A percentile compares a stretch with the other conserved stretches of the same genome.
phyloP scores from a whole-genome alignment of 1,284 basidiomycete species.

The Porodaedalea pini region DNA sequence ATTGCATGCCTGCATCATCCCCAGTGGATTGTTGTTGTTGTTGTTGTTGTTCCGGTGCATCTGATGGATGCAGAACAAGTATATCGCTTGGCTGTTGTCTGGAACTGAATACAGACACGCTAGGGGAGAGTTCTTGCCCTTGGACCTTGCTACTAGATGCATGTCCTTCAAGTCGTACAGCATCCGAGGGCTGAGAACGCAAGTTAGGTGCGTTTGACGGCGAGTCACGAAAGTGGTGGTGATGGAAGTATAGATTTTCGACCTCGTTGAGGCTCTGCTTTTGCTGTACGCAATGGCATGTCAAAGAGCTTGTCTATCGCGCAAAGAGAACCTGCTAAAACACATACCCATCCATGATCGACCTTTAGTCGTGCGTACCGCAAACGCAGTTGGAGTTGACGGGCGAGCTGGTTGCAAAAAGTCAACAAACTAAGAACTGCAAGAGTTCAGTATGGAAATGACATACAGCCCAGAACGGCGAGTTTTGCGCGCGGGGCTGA shows the following conservation, averaged over 20 bases:
- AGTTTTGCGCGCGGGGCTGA: neutral
- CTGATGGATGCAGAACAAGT: constrained; percentile 18
- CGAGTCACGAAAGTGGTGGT: constrained; percentile 40
- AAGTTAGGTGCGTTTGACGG: neutral
- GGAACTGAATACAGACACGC: constrained; percentile 1
- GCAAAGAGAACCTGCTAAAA: neutral
- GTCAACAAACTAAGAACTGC: neutral
- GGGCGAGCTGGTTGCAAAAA: constrained; percentile 47
- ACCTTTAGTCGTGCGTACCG: constrained; percentile 77
- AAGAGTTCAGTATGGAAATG: neutral
- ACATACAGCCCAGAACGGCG: neutral
- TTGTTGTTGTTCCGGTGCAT: constrained; percentile 7
- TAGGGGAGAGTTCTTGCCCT: constrained; percentile 14
- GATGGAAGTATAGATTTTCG: constrained; percentile 74
- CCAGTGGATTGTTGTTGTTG: neutral
- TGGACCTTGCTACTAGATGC: neutral
- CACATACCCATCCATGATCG: constrained; percentile 73
- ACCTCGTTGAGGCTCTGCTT: constrained; percentile 72
- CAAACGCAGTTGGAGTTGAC: constrained; percentile 69
- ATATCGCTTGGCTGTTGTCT: neutral
- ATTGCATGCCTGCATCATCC: neutral
- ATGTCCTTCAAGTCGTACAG: neutral
- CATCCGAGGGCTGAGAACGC: neutral
- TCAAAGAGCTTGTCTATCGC: neutral
- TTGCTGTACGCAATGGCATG: constrained; percentile 43